phyloP scores from a whole-genome alignment of 2,329 filamentous ascomycete species.

The Knoxdaviesia capensis region DNA sequence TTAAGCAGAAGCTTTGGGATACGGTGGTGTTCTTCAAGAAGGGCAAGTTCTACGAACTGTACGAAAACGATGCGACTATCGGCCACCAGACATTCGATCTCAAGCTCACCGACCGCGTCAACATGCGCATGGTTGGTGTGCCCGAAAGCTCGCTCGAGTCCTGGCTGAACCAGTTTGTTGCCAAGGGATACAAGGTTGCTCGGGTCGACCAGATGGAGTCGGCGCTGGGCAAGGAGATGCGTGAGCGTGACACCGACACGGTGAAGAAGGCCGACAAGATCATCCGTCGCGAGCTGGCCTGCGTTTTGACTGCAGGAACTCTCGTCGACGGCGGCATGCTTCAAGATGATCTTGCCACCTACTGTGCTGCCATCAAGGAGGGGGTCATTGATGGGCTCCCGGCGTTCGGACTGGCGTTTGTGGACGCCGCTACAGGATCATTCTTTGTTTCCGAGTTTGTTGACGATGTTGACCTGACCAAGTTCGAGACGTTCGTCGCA shows the following conservation, averaged over 20 bases:
- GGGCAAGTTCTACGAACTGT: constrained; percentile 96
- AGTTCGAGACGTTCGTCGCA: constrained; percentile 91
- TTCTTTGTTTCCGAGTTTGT: constrained; percentile 86
- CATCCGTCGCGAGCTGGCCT: constrained; percentile 76
- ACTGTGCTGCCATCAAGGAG: constrained; percentile 89
- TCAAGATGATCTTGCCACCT: constrained; percentile 93
- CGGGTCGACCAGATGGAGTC: constrained; percentile 94
- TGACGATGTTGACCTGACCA: constrained; percentile 84
- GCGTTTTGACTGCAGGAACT: constrained; percentile 79
- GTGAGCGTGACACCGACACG: constrained; percentile 54
- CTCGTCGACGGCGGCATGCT: constrained; percentile 93
- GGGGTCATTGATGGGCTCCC: constrained; percentile 52
- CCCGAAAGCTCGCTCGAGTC: constrained; percentile 88
- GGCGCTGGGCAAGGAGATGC: constrained; percentile 91
- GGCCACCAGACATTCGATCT: constrained; percentile 94
- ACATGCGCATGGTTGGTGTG: constrained; percentile 99
- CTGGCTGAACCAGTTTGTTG: constrained; percentile 97
- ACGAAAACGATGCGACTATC: constrained; percentile 92
- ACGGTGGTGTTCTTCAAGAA: constrained; percentile 99
- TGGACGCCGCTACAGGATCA: constrained; percentile 87
- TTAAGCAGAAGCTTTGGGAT: constrained; percentile 95
- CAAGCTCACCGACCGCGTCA: constrained; percentile 93
- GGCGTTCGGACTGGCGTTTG: constrained; percentile 79
- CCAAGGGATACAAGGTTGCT: constrained; percentile 94
- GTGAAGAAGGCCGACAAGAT: constrained; percentile 75